Evolutionary conservation across 768 basidiomycete species (phyloP).

Genomic region (Podaxis pistillaris): DNA sequence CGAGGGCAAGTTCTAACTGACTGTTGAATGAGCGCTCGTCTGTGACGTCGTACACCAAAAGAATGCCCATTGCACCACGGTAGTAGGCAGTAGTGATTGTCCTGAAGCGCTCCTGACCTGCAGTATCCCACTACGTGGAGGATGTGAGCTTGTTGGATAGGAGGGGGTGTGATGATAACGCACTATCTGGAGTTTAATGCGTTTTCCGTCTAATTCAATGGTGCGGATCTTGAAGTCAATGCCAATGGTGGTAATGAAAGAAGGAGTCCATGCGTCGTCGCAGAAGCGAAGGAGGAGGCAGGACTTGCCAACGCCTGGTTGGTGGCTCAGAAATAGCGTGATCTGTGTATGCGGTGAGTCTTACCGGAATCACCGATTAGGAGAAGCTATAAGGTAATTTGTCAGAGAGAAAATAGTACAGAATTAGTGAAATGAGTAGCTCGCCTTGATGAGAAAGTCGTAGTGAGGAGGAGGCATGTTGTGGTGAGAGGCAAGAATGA

Average conservation of each 20-base stretch:
- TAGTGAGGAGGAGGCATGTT: constrained; percentile 90
- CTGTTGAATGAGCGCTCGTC: constrained; percentile 95
- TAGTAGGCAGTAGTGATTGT: constrained; percentile 99
- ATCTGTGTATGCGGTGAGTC: constrained; percentile 17
- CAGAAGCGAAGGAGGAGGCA: constrained; percentile 95
- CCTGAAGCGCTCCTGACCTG: constrained; percentile 97
- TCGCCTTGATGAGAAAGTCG: constrained; percentile 93
- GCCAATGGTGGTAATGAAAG: constrained; percentile 99
- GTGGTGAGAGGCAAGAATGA: constrained; percentile 2
- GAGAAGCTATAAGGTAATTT: constrained; percentile 59
- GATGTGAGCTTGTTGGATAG: background rate
- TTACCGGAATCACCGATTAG: constrained; percentile 95
- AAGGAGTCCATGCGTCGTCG: constrained; percentile 99
- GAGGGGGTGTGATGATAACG: constrained; percentile 27
- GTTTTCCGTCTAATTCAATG: constrained; percentile 96
- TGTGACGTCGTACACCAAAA: constrained; percentile 98
- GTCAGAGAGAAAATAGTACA: constrained; percentile 9
- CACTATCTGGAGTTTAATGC: constrained; percentile 98
- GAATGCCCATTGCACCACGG: constrained; percentile 97
- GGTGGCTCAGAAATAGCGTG: constrained; percentile 10
- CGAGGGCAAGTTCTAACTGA: constrained; percentile 38
- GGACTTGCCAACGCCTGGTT: constrained; percentile 90
- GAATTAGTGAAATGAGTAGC: constrained; percentile 15
- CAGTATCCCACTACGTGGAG: constrained; percentile 90
- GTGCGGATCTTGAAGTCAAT: constrained; percentile 99